Evolutionary conservation across 1,284 basidiomycete genomes (phyloP).

Genomic region (Malassezia dermatis): DNA sequence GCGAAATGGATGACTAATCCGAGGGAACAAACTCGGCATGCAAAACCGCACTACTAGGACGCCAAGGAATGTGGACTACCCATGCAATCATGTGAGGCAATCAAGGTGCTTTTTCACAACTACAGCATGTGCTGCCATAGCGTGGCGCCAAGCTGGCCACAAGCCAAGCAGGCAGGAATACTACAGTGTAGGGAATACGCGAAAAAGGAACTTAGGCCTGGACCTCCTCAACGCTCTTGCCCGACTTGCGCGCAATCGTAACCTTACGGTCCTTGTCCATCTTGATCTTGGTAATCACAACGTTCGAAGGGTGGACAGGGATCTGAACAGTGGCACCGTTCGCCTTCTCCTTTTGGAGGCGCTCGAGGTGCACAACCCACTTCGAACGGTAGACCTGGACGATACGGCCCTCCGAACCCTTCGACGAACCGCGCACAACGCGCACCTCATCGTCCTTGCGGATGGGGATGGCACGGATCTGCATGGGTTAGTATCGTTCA

Average conservation of each 20-base stretch:
- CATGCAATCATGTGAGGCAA: neutral
- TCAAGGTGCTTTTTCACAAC: conserved; percentile 15
- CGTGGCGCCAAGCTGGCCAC: conserved; percentile 3
- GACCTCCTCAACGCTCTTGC: conserved; percentile 25
- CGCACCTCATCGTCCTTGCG: conserved; percentile 98
- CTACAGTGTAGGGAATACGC: conserved; percentile 13
- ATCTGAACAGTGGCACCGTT: conserved; percentile 89
- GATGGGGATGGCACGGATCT: conserved; percentile 85
- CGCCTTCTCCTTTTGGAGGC: conserved; percentile 93
- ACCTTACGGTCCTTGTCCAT: conserved; percentile 46
- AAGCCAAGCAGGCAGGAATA: conserved; percentile 13
- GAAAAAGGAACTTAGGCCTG: conserved; percentile 16
- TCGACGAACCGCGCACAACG: conserved; percentile 66
- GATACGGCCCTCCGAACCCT: conserved; percentile 63
- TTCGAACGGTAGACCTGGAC: conserved; percentile 88
- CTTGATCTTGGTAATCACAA: conserved; percentile 61
- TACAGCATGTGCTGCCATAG: conserved; percentile 9
- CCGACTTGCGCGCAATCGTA: conserved; percentile 41
- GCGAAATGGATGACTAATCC: neutral
- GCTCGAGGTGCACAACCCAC: conserved; percentile 97
- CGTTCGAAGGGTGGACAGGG: conserved; percentile 93
- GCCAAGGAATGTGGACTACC: neutral
- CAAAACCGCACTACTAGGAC: neutral
- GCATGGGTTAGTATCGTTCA: conserved; percentile 17
- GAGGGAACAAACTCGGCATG: neutral